Base-by-base conservation (phyloP, 2,329 filamentous ascomycete species). In the Coleophoma cylindrospora region DNA sequence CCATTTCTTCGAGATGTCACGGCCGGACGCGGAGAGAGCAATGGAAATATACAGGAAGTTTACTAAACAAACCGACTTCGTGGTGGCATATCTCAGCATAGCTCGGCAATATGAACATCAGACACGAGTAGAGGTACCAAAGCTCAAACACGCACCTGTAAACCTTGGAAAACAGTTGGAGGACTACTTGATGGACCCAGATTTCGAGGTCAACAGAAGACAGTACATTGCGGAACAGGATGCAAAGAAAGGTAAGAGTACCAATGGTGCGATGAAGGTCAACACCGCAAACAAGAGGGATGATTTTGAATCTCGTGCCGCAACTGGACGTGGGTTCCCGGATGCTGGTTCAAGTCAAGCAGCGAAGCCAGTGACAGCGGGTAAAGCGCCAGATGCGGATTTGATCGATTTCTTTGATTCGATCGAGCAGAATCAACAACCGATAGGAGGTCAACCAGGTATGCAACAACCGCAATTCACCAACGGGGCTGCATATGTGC, bases 1-100 rank as follows among this genome's bases (percentile, higher is more conserved):
- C 61, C 89, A 95, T 69, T 99, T 97, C 69, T 99, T 99, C 62
- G 94, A 99, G 72, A 92, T 99, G 87, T 96, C 94, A 46, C 89
- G 89, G 63, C 79, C 89, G 22, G 94, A 99, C 69, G 95, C 94
- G 52, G 90, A 96, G 67, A 82, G 91, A 55, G 91, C 94, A 50
- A 83, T 99, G 71, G 80, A 84, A 53, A 92, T 99, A 54, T 99
- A 99, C 71, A 89, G 91, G 65, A 87, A 79, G 14, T 99, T 99
- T 64, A 90, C 90, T 14, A 87, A 83, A 61, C 91, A 96, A 68
- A 99, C 94, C 7, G 91, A 97, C 60, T 83, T 86, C 57, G 92
- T 97, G 1, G 92, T 99, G 14, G 84, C 90, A 61, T 99, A 92
- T 64, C 79, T 99, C 43, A 85, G 86, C 59, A 79, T 92, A 40